A percentile compares a stretch with the other conserved stretches of the same genome.
phyloP scores from a whole-genome alignment of 1,284 basidiomycete species.

The Tremellales sp. region DNA sequence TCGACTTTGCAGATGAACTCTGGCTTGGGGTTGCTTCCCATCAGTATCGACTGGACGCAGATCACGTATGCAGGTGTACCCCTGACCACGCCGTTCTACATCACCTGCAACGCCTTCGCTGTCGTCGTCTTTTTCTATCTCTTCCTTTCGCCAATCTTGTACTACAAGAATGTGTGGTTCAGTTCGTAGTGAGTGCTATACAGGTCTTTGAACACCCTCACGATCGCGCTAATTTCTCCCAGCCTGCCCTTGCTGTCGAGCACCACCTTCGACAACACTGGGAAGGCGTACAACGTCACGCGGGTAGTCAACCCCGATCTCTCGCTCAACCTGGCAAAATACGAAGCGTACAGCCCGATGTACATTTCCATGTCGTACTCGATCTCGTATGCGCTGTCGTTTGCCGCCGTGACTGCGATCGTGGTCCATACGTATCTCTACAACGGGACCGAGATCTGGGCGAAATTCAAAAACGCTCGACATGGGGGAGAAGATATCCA shows the following conservation, averaged over 20 bases:
- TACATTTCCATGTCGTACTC: slow-evolving; percentile 44
- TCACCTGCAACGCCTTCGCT: slow-evolving; percentile 51
- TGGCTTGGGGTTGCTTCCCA: slow-evolving; percentile 49
- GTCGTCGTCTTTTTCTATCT: slow-evolving; percentile 51
- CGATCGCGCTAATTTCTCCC: background rate
- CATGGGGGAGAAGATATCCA: slow-evolving; percentile 64
- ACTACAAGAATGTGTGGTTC: slow-evolving; percentile 50
- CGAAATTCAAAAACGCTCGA: slow-evolving; percentile 60
- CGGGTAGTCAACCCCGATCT: slow-evolving; percentile 26
- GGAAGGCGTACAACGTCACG: slow-evolving; percentile 41
- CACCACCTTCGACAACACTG: slow-evolving; percentile 49
- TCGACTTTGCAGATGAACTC: slow-evolving; percentile 27
- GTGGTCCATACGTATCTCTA: slow-evolving; percentile 51
- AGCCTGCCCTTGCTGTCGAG: slow-evolving; percentile 43
- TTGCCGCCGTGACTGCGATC: slow-evolving; percentile 48
- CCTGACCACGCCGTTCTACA: slow-evolving; percentile 53
- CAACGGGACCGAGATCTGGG: slow-evolving; percentile 49
- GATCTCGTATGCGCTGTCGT: slow-evolving; percentile 50
- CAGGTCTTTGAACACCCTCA: background rate
- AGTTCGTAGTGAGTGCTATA: slow-evolving; percentile 24
- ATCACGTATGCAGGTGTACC: slow-evolving; percentile 51
- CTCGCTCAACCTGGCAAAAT: slow-evolving; percentile 24
- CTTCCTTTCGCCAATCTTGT: slow-evolving; percentile 50
- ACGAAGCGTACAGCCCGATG: slow-evolving; percentile 29
- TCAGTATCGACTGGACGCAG: slow-evolving; percentile 54